Percentiles rank a stretch among this genome's conserved stretches.
phyloP scores from a whole-genome alignment of 2,329 filamentous ascomycete genomes.

The Pseudogymnoascus sp. region DNA sequence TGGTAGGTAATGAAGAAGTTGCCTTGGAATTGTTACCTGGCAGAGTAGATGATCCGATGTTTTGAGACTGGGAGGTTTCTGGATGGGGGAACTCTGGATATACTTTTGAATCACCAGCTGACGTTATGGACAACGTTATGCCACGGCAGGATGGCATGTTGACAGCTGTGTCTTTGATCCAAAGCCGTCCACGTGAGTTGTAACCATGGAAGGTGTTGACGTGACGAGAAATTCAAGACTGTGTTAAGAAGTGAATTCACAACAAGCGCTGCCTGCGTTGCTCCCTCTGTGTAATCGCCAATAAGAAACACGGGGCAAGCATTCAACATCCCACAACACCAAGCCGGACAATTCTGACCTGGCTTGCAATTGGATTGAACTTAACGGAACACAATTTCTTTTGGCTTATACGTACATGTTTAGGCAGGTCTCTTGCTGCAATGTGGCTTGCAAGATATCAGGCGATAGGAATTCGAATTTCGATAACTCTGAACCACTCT shows the following conservation, averaged over 20 bases:
- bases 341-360: background rate
- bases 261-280: background rate
- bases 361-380: background rate
- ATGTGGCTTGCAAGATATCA: background rate
- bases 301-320: background rate
- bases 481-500: background rate
- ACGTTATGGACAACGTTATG: conserved; percentile 24
- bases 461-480: background rate
- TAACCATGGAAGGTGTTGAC: background rate
- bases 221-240: background rate
- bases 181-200: background rate
- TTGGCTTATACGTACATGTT: background rate
- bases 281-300: background rate
- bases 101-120: conserved; percentile 24
- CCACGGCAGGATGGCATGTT: conserved; percentile 25
- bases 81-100: conserved; percentile 49
- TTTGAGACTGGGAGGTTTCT: conserved; percentile 38
- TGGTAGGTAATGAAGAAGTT: background rate
- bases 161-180: background rate
- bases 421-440: too few species aligned
- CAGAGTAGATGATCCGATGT: conserved; percentile 16
- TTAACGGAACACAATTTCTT: background rate
- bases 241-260: conserved; percentile 8
- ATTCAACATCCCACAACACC: background rate
- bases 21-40: background rate